Evolutionary conservation across 2,329 filamentous ascomycete genomes (phyloP), one percentile per base, ranked within the genome.

Genomic region (Xylaria arbuscula): DNA sequence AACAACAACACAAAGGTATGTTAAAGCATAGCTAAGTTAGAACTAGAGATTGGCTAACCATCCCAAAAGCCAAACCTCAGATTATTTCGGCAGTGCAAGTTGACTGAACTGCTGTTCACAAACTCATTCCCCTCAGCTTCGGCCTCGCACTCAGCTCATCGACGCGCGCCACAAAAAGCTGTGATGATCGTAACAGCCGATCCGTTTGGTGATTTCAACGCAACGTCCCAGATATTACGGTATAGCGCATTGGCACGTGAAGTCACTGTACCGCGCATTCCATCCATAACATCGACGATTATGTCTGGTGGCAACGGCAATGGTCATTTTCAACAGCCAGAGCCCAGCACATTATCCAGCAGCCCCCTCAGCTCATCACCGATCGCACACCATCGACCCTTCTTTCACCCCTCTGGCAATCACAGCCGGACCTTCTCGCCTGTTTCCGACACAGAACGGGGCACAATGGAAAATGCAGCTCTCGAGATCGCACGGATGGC

Each of bases 111-210:
- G 7, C 84, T 96, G 10, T 95, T 96, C 79, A 93, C 92, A n/a
- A 95, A 95, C 78, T 97, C 88, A 22, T 98, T 91, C 83, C 94
- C 86, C 70, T 92, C 91, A 0, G 78, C 86, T 0, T 77, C 85
- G 61, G 76, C 82, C n/a, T 80, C 84, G 45, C 82, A 86, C 66
- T 72, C 79, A 17, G 82, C 62, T 68, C 84, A 72, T 77, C 79
- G 86, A 15, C 88, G 90, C 17, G 88, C 89, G 70, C 92, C 93
- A 0, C 96, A 98, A 78, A 94, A 92, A 76, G 94, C 91, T 0
- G 89, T 97, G 75, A 98, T 99, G 94, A 92, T 99, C 65, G 95
- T 98, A 17, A 97, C 95, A 0, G 96, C 95, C 2, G 95, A 99
- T 76, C 93, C 96, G 0, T 82, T 92, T 13, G 95, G 96, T 45